Percentiles rank a stretch among this genome's conserved stretches.
Conservation (phyloP, 2,329 filamentous ascomycete genomes). For the Fusarium humuli region DNA sequence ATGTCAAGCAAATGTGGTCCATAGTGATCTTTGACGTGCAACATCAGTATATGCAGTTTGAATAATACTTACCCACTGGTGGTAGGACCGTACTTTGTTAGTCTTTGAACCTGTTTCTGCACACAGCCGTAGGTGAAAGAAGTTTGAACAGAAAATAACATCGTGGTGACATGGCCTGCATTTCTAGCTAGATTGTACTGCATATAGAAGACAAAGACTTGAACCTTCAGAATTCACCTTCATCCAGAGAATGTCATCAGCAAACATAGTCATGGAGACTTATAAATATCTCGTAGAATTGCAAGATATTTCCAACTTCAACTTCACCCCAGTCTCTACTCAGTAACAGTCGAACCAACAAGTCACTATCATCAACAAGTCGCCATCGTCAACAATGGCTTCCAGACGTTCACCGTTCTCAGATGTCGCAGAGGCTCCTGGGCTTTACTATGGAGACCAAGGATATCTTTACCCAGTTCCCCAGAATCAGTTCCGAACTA, state of each 20-base stretch:
- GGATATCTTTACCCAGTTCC: conserved; percentile 13
- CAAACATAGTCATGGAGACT: conserved; percentile 3
- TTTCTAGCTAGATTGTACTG: neutral
- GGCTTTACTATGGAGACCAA: conserved; percentile 6
- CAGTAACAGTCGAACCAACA: neutral
- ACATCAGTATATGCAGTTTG: neutral
- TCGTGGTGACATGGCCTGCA: neutral
- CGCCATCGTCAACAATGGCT: conserved; percentile 10
- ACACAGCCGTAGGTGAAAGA: neutral
- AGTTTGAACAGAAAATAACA: neutral
- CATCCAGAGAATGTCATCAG: neutral
- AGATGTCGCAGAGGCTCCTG: neutral
- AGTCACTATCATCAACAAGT: neutral
- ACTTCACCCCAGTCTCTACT: neutral
- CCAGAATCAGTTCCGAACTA: conserved; percentile 2
- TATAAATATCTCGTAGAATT: conserved; percentile 21
- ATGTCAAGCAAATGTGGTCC: neutral
- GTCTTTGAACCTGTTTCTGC: conserved; percentile 17
- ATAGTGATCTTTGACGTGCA: neutral
- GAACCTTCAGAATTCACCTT: neutral
- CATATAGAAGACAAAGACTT: neutral
- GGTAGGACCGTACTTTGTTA: neutral
- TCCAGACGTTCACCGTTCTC: conserved; percentile 17
- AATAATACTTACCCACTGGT: neutral
- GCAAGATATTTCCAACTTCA: neutral